Percentiles rank a stretch among this genome's conserved stretches.
These are phyloP conservation scores for Wallacemonas collosoma DNA, from an alignment of 208 protist genomes.

Conservation along the genomic window DNA sequence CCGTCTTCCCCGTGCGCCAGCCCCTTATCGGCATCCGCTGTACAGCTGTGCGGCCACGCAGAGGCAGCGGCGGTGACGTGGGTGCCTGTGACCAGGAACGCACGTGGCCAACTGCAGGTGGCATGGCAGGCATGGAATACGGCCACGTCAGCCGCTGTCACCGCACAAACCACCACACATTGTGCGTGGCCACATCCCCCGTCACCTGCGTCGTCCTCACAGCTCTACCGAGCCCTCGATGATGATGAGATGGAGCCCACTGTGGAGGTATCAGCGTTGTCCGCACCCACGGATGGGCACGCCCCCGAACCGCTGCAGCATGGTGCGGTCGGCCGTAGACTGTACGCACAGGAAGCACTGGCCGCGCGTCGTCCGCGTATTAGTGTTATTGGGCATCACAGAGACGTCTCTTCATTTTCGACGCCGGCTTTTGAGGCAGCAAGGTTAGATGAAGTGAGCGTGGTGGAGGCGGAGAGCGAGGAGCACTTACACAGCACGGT, in stretches of 20 bases:
- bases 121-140: slow-evolving; percentile 11
- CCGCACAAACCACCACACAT: too few species aligned
- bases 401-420: not conserved
- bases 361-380: not conserved
- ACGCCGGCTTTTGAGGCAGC: not conserved
- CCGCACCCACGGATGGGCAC: not conserved
- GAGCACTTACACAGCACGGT: not conserved
- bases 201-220: not conserved
- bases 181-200: not conserved
- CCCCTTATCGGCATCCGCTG: too few species aligned
- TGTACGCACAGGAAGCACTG: not conserved
- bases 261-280: slow-evolving; percentile 4
- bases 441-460: not conserved
- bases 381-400: not conserved
- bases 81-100: slow-evolving; percentile 6
- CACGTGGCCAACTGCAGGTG: slow-evolving; percentile 1
- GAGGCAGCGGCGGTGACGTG: slow-evolving; percentile 1
- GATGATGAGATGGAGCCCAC: slow-evolving; percentile 1
- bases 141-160: not conserved
- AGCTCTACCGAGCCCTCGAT: not conserved
- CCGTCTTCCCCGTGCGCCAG: not conserved
- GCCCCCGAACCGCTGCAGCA: not conserved
- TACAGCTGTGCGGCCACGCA: not conserved
- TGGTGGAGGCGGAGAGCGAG: not conserved
- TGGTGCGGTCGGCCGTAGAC: too few species aligned